phyloP scores from a whole-genome alignment of 2,329 filamentous ascomycete genomes.

The Paraconiothyrium brasiliense region DNA sequence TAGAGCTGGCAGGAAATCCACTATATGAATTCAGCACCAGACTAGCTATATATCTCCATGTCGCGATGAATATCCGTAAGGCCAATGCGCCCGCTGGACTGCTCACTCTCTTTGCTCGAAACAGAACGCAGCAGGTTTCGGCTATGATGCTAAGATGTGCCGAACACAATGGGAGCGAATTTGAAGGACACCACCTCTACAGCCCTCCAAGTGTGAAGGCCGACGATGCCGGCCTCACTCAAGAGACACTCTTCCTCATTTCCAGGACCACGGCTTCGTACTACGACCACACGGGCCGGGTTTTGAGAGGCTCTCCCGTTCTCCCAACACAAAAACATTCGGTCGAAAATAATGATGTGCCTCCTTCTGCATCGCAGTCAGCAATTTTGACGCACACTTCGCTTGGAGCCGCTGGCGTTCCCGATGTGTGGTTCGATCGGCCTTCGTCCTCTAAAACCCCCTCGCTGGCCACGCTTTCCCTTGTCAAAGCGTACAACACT shows the following conservation, averaged over 20 bases:
- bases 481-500: slow-evolving; percentile 10
- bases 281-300: slow-evolving; percentile 30
- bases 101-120: too few relatives aligned
- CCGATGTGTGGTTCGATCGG: slow-evolving; percentile 29
- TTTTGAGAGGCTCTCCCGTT: slow-evolving; percentile 25
- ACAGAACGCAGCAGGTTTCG: slow-evolving; percentile 6
- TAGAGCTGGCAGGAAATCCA: slow-evolving; percentile 30
- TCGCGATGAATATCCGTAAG: too few relatives aligned
- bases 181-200: neutral
- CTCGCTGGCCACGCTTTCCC: slow-evolving; percentile 6
- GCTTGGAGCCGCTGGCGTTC: slow-evolving; percentile 28
- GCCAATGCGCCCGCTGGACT: too few relatives aligned
- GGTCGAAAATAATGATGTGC: neutral
- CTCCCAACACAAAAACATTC: neutral
- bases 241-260: slow-evolving; percentile 8
- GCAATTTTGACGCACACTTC: slow-evolving; percentile 32
- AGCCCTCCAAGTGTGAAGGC: neutral
- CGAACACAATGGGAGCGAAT: neutral
- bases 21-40: slow-evolving; percentile 19
- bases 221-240: neutral
- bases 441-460: slow-evolving; percentile 20
- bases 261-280: slow-evolving; percentile 33
- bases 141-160: neutral
- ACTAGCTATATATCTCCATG: neutral
- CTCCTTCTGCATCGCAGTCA: slow-evolving; percentile 16